Percentiles rank a stretch among this genome's conserved stretches.
phyloP scores from a whole-genome alignment of 192 early-diverging fungal species.

The Ambispora gerdemannii region DNA sequence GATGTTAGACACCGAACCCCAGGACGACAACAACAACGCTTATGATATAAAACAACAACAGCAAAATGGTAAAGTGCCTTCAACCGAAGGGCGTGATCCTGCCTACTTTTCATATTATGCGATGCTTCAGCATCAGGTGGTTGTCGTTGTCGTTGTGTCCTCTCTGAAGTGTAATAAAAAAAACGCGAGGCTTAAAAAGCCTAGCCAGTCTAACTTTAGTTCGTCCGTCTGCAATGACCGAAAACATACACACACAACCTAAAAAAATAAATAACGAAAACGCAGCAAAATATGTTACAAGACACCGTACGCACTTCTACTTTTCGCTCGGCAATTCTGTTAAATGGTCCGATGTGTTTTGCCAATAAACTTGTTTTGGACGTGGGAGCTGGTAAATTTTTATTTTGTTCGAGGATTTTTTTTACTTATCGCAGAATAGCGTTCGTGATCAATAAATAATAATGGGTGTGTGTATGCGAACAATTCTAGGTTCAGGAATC shows the following conservation, averaged over 20 bases:
- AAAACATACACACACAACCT: not conserved
- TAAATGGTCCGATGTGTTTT: constrained; percentile 74
- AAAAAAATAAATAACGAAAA: not conserved
- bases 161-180: not conserved
- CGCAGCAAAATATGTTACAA: constrained; percentile 97
- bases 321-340: constrained; percentile 87
- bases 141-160: not conserved
- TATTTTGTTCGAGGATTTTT: not conserved
- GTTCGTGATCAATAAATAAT: not conserved
- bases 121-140: constrained; percentile 73
- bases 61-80: constrained; percentile 29
- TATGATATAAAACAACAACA: too few species aligned
- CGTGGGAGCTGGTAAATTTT: constrained; percentile 71
- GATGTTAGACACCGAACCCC: too few species aligned
- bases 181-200: not conserved
- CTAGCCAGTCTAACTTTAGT: constrained; percentile 11
- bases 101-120: constrained; percentile 84
- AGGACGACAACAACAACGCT: too few species aligned
- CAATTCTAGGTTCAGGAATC: constrained; percentile 71
- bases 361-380: constrained; percentile 84
- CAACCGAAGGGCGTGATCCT: constrained; percentile 59
- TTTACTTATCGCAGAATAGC: not conserved
- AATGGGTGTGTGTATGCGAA: not conserved
- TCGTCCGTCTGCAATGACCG: constrained; percentile 1
- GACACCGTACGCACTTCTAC: constrained; percentile 92